phyloP scores from a whole-genome alignment of 1,284 basidiomycete genomes.

The Termitomyces sp. region DNA sequence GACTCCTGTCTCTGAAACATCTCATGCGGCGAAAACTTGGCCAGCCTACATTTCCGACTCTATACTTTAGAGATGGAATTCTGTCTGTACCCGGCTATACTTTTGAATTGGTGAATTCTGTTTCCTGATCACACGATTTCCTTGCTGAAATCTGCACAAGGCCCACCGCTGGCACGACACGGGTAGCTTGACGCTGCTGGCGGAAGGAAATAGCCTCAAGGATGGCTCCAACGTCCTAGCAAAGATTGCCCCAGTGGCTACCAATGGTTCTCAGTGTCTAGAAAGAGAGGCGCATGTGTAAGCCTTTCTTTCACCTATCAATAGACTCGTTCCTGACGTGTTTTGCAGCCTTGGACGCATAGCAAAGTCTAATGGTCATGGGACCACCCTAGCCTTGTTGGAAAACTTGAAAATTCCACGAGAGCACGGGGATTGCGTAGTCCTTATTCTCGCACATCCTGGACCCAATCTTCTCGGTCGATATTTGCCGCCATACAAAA shows the following conservation, averaged over 20 bases:
- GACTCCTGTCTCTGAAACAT: neutral
- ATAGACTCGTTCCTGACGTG: conserved; percentile 1
- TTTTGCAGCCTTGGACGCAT: conserved; percentile 48
- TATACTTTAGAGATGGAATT: conserved; percentile 49
- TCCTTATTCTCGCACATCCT: conserved; percentile 60
- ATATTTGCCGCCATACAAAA: conserved; percentile 61
- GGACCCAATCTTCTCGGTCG: conserved; percentile 61
- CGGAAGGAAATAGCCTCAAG: conserved; percentile 64
- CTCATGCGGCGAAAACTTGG: conserved; percentile 42
- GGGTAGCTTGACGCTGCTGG: conserved; percentile 61
- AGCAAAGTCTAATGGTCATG: conserved; percentile 46
- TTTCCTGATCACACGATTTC: conserved; percentile 1
- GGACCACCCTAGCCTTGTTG: conserved; percentile 51
- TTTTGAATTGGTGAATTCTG: conserved; percentile 52
- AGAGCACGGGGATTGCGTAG: conserved; percentile 59
- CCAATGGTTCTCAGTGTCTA: conserved; percentile 64
- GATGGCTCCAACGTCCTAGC: conserved; percentile 63
- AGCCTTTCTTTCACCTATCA: neutral
- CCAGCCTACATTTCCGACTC: conserved; percentile 41
- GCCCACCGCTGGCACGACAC: conserved; percentile 64
- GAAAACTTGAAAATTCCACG: conserved; percentile 63
- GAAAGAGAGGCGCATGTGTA: conserved; percentile 70
- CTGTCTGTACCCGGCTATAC: conserved; percentile 64
- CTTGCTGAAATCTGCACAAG: conserved; percentile 27
- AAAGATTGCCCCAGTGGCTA: conserved; percentile 65